Percentiles rank a stretch among this genome's conserved stretches.
phyloP scores from a whole-genome alignment of 2,329 filamentous ascomycete species.

The Monosporascus sp. region DNA sequence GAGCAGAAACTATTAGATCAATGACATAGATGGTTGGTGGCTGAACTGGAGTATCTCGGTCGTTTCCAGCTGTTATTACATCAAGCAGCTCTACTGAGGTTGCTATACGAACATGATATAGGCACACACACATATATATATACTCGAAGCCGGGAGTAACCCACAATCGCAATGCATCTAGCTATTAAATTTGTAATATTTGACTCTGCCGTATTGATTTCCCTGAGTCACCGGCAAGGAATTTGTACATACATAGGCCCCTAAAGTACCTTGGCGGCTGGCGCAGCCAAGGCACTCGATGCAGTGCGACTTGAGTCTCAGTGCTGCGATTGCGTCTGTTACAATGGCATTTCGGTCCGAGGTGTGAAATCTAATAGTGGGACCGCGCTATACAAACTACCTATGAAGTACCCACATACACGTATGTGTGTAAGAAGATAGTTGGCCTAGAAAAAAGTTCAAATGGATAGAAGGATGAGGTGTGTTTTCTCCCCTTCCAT shows the following conservation, averaged over 20 bases:
- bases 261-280: neutral
- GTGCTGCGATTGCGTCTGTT: neutral
- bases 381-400: neutral
- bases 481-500: neutral
- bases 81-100: too few species aligned
- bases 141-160: neutral
- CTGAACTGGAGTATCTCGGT: neutral
- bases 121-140: neutral
- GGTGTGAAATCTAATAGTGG: neutral
- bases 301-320: neutral
- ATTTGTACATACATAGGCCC: neutral
- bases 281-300: neutral
- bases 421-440: neutral
- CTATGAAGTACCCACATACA: neutral
- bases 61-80: too few species aligned
- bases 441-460: neutral
- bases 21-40: neutral
- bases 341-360: neutral
- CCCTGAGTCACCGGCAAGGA: constrained; percentile 15
- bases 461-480: too few species aligned
- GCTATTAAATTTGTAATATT: neutral
- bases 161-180: too few species aligned
- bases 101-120: neutral
- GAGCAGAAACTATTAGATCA: neutral
- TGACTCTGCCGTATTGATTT: neutral